These are phyloP conservation scores for Lachnellula willkommii DNA, from an alignment of 2,329 filamentous ascomycete genomes.

Conservation along the genomic window DNA sequence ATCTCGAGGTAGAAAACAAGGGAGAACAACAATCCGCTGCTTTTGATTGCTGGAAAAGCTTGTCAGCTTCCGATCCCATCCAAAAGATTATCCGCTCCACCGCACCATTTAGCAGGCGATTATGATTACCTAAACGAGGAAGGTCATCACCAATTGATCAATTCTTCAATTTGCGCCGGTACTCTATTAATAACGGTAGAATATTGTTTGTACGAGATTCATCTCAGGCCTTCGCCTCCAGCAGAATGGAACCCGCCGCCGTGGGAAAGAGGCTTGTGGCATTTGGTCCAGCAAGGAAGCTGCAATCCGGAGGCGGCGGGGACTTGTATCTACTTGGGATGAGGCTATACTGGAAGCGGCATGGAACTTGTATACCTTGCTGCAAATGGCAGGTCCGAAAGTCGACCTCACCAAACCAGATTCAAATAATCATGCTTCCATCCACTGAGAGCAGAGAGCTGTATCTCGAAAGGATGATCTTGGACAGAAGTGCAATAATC, in stretches of 20 bases:
- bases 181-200: no score
- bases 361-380: neutral
- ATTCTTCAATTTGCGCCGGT: no score
- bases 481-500: no score
- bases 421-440: neutral
- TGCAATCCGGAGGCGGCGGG: neutral
- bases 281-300: neutral
- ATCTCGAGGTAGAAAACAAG: no score
- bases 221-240: no score
- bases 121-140: neutral
- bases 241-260: no score
- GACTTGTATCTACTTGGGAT: neutral
- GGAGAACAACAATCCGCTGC: no score
- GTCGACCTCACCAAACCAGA: neutral
- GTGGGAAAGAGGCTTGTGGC: neutral
- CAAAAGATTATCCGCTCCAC: neutral
- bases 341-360: neutral
- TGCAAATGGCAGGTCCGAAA: neutral
- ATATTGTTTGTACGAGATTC: no score
- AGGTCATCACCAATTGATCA: neutral
- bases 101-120: neutral
- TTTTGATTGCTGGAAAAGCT: no score
- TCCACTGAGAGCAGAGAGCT: neutral
- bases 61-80: no score
- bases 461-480: neutral